Evolutionary conservation across 495 filamentous ascomycete species (phyloP).

Genomic region (Neurospora intermedia): DNA sequence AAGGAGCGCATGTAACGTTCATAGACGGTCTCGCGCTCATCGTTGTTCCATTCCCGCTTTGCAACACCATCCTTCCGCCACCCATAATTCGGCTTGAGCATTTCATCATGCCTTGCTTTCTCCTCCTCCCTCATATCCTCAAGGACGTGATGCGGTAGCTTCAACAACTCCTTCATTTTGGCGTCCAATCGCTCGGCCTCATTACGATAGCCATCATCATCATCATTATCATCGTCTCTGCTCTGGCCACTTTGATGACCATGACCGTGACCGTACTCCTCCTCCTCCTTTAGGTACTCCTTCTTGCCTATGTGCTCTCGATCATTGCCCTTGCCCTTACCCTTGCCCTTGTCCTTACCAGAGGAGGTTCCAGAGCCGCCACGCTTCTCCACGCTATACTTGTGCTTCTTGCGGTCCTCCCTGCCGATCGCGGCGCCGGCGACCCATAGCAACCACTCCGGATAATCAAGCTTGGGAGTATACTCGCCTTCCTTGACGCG

Average conservation of each 20-base stretch:
- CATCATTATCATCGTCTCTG: background rate
- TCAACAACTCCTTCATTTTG: background rate
- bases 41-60: background rate
- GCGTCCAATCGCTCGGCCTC: background rate
- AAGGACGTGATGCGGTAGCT: background rate
- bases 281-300: no score
- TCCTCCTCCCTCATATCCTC: background rate
- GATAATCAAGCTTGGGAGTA: background rate
- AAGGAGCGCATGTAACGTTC: background rate
- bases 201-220: background rate
- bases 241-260: background rate
- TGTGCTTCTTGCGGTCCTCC: background rate
- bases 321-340: background rate
- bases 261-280: background rate
- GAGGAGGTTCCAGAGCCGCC: background rate
- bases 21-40: background rate
- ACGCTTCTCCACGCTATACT: background rate
- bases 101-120: background rate
- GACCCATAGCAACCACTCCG: background rate
- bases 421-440: background rate
- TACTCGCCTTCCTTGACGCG: background rate
- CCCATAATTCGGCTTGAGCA: background rate
- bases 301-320: background rate
- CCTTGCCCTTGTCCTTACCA: background rate
- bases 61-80: background rate